phyloP scores from a whole-genome alignment of 306 rosid genomes.

The Lupinus albus region DNA sequence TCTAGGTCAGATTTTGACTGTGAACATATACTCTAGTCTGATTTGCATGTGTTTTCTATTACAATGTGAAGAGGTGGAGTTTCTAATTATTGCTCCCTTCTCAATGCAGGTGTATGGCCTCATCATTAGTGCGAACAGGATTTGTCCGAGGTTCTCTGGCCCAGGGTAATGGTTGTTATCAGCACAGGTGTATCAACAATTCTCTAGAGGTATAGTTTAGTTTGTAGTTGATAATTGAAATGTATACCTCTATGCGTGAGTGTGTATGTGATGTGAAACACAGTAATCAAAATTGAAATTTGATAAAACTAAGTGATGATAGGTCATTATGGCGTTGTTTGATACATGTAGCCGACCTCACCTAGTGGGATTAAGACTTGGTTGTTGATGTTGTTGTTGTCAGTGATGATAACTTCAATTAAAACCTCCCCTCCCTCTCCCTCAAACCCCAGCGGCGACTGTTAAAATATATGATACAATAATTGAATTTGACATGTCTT shows the following conservation, averaged over 20 bases:
- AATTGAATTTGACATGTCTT: slow-evolving; percentile 12
- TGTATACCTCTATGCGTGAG: no score
- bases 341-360: no score
- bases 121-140: slow-evolving; percentile 91
- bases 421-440: background rate
- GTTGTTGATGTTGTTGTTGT: no score
- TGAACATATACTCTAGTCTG: slow-evolving; percentile 5
- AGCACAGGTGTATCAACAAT: slow-evolving; percentile 78
- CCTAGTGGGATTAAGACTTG: no score
- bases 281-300: no score
- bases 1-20: slow-evolving; percentile 66
- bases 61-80: slow-evolving; percentile 23
- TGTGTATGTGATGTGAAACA: no score
- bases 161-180: slow-evolving; percentile 98
- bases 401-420: background rate
- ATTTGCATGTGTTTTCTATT: slow-evolving; percentile 12
- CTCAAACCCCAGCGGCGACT: no score
- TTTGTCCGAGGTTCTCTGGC: slow-evolving; percentile 86
- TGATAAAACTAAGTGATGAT: background rate
- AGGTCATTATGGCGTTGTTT: no score
- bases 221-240: background rate
- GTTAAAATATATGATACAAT: slow-evolving; percentile 15
- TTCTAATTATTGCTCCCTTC: slow-evolving; percentile 42
- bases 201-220: slow-evolving; percentile 68
- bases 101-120: slow-evolving; percentile 85